Percentiles rank a stretch among this genome's conserved stretches.
These are phyloP conservation scores for Geum urbanum DNA, from an alignment of 306 rosid genomes.

Conservation along the genomic window DNA sequence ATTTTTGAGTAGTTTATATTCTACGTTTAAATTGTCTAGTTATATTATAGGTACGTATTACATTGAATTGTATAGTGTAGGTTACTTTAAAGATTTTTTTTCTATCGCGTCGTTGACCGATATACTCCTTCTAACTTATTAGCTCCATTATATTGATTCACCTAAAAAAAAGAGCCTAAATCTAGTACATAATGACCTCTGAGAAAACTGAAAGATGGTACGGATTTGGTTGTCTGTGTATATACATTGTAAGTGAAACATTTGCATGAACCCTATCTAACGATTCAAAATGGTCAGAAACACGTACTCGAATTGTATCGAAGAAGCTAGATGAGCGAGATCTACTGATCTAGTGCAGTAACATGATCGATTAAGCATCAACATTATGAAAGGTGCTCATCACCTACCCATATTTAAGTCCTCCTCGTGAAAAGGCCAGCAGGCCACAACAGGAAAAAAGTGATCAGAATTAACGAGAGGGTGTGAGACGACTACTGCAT, in stretches of 20 bases:
- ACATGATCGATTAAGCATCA: constrained; percentile 5
- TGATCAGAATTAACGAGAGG: neutral
- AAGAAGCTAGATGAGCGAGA: neutral
- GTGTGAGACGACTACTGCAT: neutral
- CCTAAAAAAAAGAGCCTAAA: too few species aligned
- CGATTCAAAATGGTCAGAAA: neutral
- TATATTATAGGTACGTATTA: too few species aligned
- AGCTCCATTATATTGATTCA: too few species aligned
- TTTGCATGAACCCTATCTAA: neutral
- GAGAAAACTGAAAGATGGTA: too few species aligned
- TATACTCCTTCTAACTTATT: too few species aligned
- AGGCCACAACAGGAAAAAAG: constrained; percentile 10
- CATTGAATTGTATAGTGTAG: too few species aligned
- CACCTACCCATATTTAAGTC: constrained; percentile 29
- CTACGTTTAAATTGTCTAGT: too few species aligned
- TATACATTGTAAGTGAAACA: neutral
- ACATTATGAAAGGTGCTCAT: constrained; percentile 30
- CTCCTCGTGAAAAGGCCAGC: constrained; percentile 3
- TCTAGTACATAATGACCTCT: too few species aligned
- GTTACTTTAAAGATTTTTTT: too few species aligned
- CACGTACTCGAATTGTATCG: neutral
- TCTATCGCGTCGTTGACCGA: too few species aligned
- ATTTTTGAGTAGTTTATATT: too few species aligned
- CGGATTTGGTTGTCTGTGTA: neutral
- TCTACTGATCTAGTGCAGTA: neutral